Evolutionary conservation across 148 eudicot genomes (phyloP), one percentile per base, ranked within the genome.

Genomic region (Cornus kousa): DNA sequence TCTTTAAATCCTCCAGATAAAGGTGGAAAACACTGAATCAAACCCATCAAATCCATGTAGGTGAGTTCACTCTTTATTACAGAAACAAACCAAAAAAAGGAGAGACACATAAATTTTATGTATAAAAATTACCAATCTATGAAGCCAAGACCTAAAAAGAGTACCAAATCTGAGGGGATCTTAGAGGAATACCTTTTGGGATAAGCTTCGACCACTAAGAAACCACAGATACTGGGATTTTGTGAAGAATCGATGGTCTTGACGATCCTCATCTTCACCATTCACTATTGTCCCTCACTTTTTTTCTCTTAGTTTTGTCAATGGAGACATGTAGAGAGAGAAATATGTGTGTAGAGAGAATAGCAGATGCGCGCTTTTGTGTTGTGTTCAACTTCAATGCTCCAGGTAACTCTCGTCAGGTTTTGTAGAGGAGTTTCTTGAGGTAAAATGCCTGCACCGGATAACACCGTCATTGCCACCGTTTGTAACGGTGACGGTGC

Each of bases 121-220:
- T 46, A 9, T 48, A 33, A 35, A 33, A 35, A 46, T 59, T 87
- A 89, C 91, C 91, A 89, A 73, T 89, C 91, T 37, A 89, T 89
- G 85, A 88, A 88, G 28, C 91, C 91, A 81, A 89, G 91, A 69
- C 91, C 91, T 70, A 89, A 74, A 78, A 89, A 89, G 50, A 89
- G 91, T 62, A 87, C 88, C 79, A 89, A 83, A 79, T 87, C 89
- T 69, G 91, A 89, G 13, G 91, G 84, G 87, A 87, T 86, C 91
- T 89, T 89, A 79, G 91, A 84, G 46, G 89, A 86, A 62, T 83
- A 89, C 88, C 91, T 83, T 87, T 89, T 89, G 50, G 91, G 87
- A 81, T 89, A 89, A 86, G 91, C 89, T 77, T 87, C 83, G 59
- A 89, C 85, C 19, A 87, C 87, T 80, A 85, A 83, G 72, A 81